A percentile compares a stretch with the other conserved stretches of the same genome.
Conservation (phyloP, 106 monocot genomes). For the Allium fistulosum region DNA sequence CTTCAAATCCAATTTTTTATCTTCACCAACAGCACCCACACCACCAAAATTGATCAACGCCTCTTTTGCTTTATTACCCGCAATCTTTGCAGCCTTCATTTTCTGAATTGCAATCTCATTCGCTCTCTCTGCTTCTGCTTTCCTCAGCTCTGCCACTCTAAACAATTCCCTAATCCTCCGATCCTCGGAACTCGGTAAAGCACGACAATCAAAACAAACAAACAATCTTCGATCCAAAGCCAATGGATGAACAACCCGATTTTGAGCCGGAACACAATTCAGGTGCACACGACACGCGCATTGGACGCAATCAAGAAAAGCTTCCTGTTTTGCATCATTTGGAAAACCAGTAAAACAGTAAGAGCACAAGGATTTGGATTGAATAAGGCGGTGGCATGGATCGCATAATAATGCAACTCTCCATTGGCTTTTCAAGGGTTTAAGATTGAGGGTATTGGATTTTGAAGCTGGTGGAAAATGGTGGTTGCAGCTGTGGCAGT, state of each 20-base stretch:
- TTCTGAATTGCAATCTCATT: slow-evolving; percentile 32
- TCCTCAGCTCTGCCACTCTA: slow-evolving; percentile 21
- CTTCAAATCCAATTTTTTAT: slow-evolving; percentile 47
- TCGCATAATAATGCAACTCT: slow-evolving; percentile 60
- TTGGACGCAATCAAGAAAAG: slow-evolving; percentile 20
- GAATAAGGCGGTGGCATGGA: slow-evolving; percentile 26
- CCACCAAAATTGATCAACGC: not conserved
- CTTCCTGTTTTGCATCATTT: not conserved
- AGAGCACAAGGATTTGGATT: slow-evolving; percentile 40
- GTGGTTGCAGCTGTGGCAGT: slow-evolving; percentile 38
- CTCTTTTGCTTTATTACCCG: slow-evolving; percentile 14
- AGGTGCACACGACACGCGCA: slow-evolving; percentile 55
- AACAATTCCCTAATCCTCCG: slow-evolving; percentile 5
- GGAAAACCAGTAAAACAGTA: slow-evolving; percentile 44
- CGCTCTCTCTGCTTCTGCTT: not conserved
- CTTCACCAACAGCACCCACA: not conserved
- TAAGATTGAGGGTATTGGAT: slow-evolving; percentile 10
- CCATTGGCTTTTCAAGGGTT: slow-evolving; percentile 40
- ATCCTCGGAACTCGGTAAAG: slow-evolving; percentile 14
- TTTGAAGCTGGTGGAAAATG: not conserved
- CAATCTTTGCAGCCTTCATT: slow-evolving; percentile 8
- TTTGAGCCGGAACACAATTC: slow-evolving; percentile 39
- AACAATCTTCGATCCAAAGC: slow-evolving; percentile 27
- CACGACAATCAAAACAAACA: slow-evolving; percentile 51
- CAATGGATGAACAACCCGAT: slow-evolving; percentile 13